Evolutionary conservation across 768 basidiomycete genomes (phyloP).

Genomic region (Exidia glandulosa): DNA sequence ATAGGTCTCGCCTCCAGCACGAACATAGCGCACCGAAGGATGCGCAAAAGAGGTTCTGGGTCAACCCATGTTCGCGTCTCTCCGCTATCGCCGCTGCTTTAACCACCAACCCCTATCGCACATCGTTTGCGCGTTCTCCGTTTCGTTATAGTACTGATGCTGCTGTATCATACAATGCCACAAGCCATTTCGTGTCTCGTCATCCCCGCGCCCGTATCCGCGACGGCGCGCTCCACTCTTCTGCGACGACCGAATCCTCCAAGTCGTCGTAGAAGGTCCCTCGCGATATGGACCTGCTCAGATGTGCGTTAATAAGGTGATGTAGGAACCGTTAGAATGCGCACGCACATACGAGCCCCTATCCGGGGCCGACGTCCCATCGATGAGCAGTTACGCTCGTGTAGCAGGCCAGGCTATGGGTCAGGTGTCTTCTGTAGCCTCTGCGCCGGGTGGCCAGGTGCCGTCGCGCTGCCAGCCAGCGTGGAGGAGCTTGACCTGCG

Average conservation of each 20-base stretch:
- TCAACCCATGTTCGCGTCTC: no score
- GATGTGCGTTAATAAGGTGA: no score
- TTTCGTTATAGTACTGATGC: not conserved
- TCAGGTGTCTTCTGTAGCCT: not conserved
- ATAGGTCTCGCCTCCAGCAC: slow-evolving; percentile 73
- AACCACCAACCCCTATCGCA: not conserved
- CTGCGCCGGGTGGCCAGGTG: slow-evolving; percentile 59
- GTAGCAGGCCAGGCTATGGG: no score
- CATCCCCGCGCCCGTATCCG: not conserved
- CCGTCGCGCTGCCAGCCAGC: slow-evolving; percentile 66
- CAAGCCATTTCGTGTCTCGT: not conserved
- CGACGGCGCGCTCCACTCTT: not conserved
- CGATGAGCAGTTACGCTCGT: not conserved
- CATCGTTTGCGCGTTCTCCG: not conserved
- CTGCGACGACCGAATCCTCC: no score
- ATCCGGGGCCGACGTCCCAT: not conserved
- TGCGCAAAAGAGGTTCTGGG: not conserved
- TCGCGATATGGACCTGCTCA: no score
- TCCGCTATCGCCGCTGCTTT: no score
- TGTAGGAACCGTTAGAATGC: no score
- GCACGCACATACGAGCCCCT: not conserved
- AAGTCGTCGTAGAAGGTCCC: no score
- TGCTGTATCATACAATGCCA: not conserved
- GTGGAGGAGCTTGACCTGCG: slow-evolving; percentile 61
- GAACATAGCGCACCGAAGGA: no score